phyloP scores from a whole-genome alignment of 257 asterid species.

The Solanum clarkiae region DNA sequence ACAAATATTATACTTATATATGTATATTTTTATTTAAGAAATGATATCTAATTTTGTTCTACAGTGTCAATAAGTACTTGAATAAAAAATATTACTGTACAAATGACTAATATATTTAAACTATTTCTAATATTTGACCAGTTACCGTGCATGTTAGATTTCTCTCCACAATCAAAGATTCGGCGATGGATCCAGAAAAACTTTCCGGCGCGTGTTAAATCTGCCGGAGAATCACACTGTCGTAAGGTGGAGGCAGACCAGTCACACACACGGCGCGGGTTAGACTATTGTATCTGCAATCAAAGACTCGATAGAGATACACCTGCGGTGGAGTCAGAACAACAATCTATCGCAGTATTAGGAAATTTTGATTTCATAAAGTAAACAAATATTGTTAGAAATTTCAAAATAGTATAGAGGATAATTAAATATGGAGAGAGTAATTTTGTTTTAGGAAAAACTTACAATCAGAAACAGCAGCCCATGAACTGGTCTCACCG shows the following conservation, averaged over 20 bases:
- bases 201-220: slow-evolving; percentile 6
- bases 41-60: no score
- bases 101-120: no score
- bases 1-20: no score
- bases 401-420: no score
- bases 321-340: not conserved
- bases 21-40: no score
- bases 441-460: no score
- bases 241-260: no score
- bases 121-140: not conserved
- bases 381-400: accelerated
- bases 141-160: slow-evolving; percentile 11
- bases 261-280: not conserved
- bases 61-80: no score
- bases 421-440: no score
- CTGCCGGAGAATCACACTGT: not conserved
- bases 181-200: not conserved
- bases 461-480: no score
- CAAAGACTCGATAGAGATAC: not conserved
- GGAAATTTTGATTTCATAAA: not conserved
- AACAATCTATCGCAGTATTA: not conserved
- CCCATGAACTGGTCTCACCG: not conserved
- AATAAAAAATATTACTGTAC: no score
- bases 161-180: not conserved
- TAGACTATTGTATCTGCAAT: not conserved